Conservation (phyloP, 2,329 filamentous ascomycete species). For the Xylariales sp. region DNA sequence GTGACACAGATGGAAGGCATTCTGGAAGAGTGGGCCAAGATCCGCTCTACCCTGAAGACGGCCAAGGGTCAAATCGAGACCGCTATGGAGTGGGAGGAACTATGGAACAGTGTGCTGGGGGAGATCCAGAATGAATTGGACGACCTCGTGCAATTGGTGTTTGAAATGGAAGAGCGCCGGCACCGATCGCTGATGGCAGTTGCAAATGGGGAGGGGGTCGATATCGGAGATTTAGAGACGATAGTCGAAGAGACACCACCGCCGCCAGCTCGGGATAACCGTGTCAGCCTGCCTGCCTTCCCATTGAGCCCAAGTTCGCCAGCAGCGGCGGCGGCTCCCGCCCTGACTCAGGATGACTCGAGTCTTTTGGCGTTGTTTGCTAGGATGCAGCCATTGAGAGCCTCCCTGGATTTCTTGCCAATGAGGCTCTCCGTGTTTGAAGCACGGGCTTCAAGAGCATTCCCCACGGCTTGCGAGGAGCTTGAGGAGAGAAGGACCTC, state of each 20-base stretch:
- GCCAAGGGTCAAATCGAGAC: constrained; percentile 91
- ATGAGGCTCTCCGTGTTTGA: constrained; percentile 91
- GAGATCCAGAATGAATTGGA: constrained; percentile 89
- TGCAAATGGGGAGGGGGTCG: constrained; percentile 58
- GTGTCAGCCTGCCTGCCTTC: constrained; percentile 64
- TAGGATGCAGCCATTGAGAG: constrained; percentile 87
- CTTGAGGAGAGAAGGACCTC: constrained; percentile 68
- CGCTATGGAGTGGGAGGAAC: constrained; percentile 98
- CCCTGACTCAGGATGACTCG: constrained; percentile 72
- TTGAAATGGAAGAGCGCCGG: constrained; percentile 95
- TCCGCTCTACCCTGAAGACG: constrained; percentile 69
- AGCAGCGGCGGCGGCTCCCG: constrained; percentile 47
- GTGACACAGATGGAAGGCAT: constrained; percentile 89
- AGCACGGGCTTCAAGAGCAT: constrained; percentile 67
- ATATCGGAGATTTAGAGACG: constrained; percentile 85
- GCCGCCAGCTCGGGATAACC: constrained; percentile 51
- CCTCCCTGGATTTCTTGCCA: constrained; percentile 90
- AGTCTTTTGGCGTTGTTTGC: constrained; percentile 87
- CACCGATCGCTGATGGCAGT: constrained; percentile 70
- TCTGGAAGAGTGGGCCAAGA: constrained; percentile 76
- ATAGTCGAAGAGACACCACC: constrained; percentile 84
- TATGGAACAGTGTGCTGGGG: constrained; percentile 90
- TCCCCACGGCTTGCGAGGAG: constrained; percentile 88
- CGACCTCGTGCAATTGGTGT: constrained; percentile 73
- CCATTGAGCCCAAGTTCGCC: constrained; percentile 60